phyloP scores from a whole-genome alignment of 2,329 filamentous ascomycete species.

The Capronia americana region DNA sequence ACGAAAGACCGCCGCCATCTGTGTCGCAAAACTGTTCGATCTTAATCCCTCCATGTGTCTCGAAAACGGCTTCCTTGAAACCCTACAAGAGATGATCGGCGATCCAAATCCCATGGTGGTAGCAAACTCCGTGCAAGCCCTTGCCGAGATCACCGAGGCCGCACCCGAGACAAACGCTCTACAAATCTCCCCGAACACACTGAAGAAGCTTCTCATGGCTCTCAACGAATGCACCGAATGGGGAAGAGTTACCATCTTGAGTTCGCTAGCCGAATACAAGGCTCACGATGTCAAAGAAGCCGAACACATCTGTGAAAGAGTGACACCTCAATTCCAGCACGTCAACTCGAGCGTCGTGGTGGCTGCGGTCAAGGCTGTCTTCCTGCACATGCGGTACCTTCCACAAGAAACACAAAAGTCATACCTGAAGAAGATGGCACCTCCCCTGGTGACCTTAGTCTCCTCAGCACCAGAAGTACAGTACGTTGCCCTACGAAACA shows the following conservation, averaged over 20 bases:
- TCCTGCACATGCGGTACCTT: slow-evolving; percentile 90
- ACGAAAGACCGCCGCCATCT: slow-evolving; percentile 96
- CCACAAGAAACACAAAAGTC: slow-evolving; percentile 78
- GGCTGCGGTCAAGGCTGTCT: slow-evolving; percentile 97
- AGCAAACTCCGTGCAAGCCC: slow-evolving; percentile 92
- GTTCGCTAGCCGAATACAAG: slow-evolving; percentile 86
- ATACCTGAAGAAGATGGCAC: slow-evolving; percentile 98
- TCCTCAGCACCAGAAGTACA: slow-evolving; percentile 96
- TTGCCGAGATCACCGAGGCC: slow-evolving; percentile 88
- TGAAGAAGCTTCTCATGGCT: slow-evolving; percentile 96
- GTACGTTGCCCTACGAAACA: slow-evolving; percentile 95
- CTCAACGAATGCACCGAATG: slow-evolving; percentile 98
- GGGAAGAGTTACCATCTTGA: slow-evolving; percentile 92
- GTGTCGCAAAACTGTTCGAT: slow-evolving; percentile 97
- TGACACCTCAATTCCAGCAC: slow-evolving; percentile 96
- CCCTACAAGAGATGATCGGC: slow-evolving; percentile 90
- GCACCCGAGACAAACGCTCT: slow-evolving; percentile 90
- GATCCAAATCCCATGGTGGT: slow-evolving; percentile 99
- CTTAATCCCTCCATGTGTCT: slow-evolving; percentile 90
- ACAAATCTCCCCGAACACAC: slow-evolving; percentile 76
- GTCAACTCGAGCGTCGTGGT: slow-evolving; percentile 96
- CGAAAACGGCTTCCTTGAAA: slow-evolving; percentile 95
- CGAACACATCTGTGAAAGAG: slow-evolving; percentile 96
- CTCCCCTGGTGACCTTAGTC: slow-evolving; percentile 91
- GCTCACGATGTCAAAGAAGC: slow-evolving; percentile 90